Evolutionary conservation across 2,329 filamentous ascomycete genomes (phyloP), one percentile per base, ranked within the genome.

Genomic region (Fusarium secorum): DNA sequence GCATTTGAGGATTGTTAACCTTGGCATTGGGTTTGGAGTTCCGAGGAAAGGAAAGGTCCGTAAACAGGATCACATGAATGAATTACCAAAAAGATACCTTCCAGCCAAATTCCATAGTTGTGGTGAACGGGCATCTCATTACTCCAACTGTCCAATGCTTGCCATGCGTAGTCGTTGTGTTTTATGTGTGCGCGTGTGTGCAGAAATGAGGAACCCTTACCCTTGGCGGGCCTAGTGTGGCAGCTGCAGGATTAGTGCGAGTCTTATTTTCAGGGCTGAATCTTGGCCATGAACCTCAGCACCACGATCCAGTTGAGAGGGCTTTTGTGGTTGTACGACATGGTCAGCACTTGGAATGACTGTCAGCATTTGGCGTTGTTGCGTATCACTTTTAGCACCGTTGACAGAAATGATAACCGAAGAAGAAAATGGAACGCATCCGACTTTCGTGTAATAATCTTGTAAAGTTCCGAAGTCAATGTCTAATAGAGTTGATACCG

Each of bases 1-100:
- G 67, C 71, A 75, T 75, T 64, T 75, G 75, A 77, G 64, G 70
- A 71, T 78, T 74, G 74, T 76, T 73, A 71, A 67, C 74, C 73
- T 75, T 76, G 69, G 75, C 75, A 77, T 79, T 79, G 79, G 79
- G 75, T 81, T 77, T 76, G 79, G 80, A 81, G 80, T 82, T 81
- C 75, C 74, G 71, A 72, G 77, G 77, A 77, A 80, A 74, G 75
- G 76, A 73, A 77, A 71, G 75, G 73, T 79, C 78, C 75, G 64
- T 77, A 75, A 70, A 74, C 71, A 76, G 76, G 79, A 76, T 77
- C 73, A 75, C 72, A 79, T 78, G 78, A 81, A 82, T 81, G 76
- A 78, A 79, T 72, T 71, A 72, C 73, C 71, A 71, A 74, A 78
- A 77, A 76, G 75, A 78, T 75, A 76, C 74, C 77, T 75, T 77